Conservation (phyloP, 441 rosid genomes). For the Macaranga tanarius region DNA sequence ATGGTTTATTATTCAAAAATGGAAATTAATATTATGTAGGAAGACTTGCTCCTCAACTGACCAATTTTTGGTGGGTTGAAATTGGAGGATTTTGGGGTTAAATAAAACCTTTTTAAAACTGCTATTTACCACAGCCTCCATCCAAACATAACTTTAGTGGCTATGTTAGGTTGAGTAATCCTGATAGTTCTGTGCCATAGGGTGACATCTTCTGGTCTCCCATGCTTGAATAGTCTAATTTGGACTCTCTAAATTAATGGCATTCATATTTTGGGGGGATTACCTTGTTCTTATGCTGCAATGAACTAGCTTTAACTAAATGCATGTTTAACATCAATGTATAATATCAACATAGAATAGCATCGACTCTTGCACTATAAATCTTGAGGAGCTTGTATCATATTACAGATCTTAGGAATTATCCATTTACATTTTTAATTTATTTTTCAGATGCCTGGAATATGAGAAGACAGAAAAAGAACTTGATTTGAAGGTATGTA, state of each 20-base stretch:
- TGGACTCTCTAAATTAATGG: background rate
- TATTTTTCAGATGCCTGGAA: constrained; percentile 57
- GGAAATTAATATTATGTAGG: no score
- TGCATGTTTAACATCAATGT: background rate
- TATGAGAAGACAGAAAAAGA: constrained; percentile 58
- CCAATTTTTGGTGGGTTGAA: no score
- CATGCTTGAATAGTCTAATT: background rate
- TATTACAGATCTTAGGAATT: background rate
- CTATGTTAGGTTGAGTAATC: no score
- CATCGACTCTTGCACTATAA: background rate
- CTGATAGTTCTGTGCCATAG: no score
- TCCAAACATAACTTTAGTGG: background rate
- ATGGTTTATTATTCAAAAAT: no score
- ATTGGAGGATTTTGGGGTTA: no score
- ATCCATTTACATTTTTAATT: constrained; percentile 3
- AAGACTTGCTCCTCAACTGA: no score
- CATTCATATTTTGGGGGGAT: background rate
- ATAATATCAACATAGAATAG: background rate
- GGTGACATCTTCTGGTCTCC: background rate
- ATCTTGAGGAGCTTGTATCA: background rate
- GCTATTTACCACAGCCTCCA: no score
- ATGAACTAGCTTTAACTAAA: background rate
- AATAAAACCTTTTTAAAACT: no score
- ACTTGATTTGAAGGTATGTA: constrained; percentile 60
- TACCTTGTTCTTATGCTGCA: background rate